A percentile compares a stretch with the other conserved stretches of the same genome.
phyloP scores from a whole-genome alignment of 2,329 filamentous ascomycete species.

The Alternaria alternata region DNA sequence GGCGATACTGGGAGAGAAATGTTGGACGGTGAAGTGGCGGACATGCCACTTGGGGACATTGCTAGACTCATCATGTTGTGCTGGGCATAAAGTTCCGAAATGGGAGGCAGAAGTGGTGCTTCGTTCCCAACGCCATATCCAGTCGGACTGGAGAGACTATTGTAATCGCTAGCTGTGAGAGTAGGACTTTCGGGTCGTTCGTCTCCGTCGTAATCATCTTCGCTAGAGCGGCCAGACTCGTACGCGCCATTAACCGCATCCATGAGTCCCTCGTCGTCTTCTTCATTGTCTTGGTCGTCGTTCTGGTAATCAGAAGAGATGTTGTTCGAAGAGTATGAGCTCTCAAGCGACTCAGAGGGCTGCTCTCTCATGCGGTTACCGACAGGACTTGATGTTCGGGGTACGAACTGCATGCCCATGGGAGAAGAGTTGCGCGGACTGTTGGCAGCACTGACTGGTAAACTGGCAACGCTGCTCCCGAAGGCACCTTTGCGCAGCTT shows the following conservation, averaged over 20 bases:
- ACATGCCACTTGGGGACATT: slow-evolving; percentile 18
- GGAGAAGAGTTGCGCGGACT: slow-evolving; percentile 50
- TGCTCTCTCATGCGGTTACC: slow-evolving; percentile 42
- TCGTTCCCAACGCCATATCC: slow-evolving; percentile 17
- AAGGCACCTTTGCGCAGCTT: slow-evolving; percentile 78
- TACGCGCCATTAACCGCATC: slow-evolving; percentile 43
- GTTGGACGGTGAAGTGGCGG: slow-evolving; percentile 31
- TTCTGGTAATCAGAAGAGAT: slow-evolving; percentile 28
- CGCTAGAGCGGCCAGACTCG: slow-evolving; percentile 28
- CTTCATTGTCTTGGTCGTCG: slow-evolving; percentile 16
- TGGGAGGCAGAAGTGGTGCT: slow-evolving; percentile 28
- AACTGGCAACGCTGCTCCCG: slow-evolving; percentile 80
- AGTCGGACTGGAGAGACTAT: slow-evolving; percentile 37
- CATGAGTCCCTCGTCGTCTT: slow-evolving; percentile 31
- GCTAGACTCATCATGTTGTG: slow-evolving; percentile 25
- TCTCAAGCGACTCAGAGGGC: slow-evolving; percentile 34
- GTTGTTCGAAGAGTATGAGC: slow-evolving; percentile 33
- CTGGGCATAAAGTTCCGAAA: slow-evolving; percentile 25
- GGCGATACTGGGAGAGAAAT: slow-evolving; percentile 34
- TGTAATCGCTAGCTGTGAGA: slow-evolving; percentile 42
- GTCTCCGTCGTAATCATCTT: slow-evolving; percentile 21
- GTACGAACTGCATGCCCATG: slow-evolving; percentile 49
- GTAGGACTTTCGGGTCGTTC: slow-evolving; percentile 43
- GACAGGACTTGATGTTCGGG: slow-evolving; percentile 38
- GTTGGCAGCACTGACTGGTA: slow-evolving; percentile 60